phyloP scores from a whole-genome alignment of 2,329 filamentous ascomycete genomes.

The Fonsecaea pedrosoi region DNA sequence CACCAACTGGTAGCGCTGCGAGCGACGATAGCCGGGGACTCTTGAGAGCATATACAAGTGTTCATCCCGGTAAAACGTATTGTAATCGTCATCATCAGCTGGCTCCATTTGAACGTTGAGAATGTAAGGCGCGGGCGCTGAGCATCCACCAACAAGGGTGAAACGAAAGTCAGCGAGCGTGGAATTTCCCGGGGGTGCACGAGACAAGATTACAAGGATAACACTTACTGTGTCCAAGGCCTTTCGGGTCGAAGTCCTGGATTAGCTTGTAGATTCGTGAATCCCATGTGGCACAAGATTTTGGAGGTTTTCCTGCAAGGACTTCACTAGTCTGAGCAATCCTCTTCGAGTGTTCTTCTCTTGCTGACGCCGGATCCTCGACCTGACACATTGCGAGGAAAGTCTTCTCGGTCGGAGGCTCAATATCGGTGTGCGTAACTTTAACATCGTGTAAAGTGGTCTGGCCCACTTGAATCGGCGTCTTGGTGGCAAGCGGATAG shows the following conservation, averaged over 20 bases:
- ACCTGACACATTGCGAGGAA: slow-evolving; percentile 16
- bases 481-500: slow-evolving; percentile 14
- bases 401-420: slow-evolving; percentile 17
- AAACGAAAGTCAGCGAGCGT: neutral
- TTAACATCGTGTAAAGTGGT: slow-evolving; percentile 11
- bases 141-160: neutral
- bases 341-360: neutral
- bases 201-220: neutral
- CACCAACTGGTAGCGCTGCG: slow-evolving; percentile 16
- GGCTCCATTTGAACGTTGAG: slow-evolving; percentile 20
- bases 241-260: slow-evolving; percentile 19
- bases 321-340: neutral
- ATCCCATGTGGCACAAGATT: neutral
- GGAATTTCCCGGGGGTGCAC: neutral
- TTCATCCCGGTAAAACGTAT: slow-evolving; percentile 17
- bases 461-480: slow-evolving; percentile 2
- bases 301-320: slow-evolving; percentile 1
- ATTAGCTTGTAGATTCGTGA: slow-evolving; percentile 15
- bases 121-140: slow-evolving; percentile 18
- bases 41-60: slow-evolving; percentile 16
- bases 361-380: neutral
- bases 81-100: slow-evolving; percentile 19
- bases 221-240: slow-evolving; percentile 9
- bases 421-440: slow-evolving; percentile 13
- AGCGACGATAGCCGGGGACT: slow-evolving; percentile 20